A percentile compares a stretch with the other conserved stretches of the same genome.
phyloP scores from a whole-genome alignment of 192 early-diverging fungal species.

The Backusella psychrophila region DNA sequence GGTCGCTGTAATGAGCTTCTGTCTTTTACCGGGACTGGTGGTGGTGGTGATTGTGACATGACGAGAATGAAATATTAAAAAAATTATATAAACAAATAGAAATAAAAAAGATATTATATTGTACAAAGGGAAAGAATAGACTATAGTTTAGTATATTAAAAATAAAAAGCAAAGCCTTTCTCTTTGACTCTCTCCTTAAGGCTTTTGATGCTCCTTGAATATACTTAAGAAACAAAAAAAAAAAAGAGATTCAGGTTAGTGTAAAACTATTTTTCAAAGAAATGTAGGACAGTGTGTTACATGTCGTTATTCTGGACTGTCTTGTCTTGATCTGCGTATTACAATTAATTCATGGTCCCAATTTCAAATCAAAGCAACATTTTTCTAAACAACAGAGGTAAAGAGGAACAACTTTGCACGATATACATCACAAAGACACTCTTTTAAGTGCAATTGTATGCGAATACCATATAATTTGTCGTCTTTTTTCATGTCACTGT shows the following conservation, averaged over 20 bases:
- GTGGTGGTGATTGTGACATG: constrained; percentile 2
- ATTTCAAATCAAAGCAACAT: neutral
- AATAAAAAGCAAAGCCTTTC: neutral
- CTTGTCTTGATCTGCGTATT: neutral
- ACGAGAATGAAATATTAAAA: neutral
- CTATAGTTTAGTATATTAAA: neutral
- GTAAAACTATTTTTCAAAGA: neutral
- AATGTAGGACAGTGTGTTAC: neutral
- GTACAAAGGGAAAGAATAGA: neutral
- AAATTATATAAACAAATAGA: neutral
- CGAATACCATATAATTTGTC: neutral
- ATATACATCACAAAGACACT: neutral
- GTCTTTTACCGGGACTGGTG: neutral
- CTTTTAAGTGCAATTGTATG: neutral
- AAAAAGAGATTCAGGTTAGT: neutral
- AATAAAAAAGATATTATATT: neutral
- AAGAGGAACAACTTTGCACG: neutral
- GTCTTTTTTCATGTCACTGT: neutral
- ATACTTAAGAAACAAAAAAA: neutral
- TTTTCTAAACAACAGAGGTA: neutral
- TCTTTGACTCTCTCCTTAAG: neutral
- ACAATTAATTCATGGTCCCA: neutral
- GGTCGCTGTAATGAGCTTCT: neutral
- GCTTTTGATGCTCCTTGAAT: neutral
- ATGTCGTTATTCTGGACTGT: neutral